Conservation (phyloP, 2,329 filamentous ascomycete genomes). For the Clonostachys sp. region DNA sequence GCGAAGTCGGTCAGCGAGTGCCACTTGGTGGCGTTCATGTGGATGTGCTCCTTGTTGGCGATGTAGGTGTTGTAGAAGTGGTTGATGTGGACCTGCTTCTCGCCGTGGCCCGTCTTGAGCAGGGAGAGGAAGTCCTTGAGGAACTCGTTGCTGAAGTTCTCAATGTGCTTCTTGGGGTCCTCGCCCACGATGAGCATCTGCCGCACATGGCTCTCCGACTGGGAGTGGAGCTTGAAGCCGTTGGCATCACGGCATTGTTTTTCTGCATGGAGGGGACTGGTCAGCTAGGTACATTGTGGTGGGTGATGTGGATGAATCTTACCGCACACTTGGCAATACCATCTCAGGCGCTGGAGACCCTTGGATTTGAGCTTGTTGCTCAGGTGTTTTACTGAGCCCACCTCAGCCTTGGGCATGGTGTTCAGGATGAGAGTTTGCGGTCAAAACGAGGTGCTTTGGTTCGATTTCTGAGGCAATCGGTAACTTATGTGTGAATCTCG, state of each 20-base stretch:
- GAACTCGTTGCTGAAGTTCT: slow-evolving; percentile 79
- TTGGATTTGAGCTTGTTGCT: slow-evolving; percentile 87
- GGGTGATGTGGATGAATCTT: background rate
- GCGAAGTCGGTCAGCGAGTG: slow-evolving; percentile 84
- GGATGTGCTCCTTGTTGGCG: slow-evolving; percentile 78
- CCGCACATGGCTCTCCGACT: slow-evolving; percentile 83
- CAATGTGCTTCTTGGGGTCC: slow-evolving; percentile 78
- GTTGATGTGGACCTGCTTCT: slow-evolving; percentile 86
- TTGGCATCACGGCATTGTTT: slow-evolving; percentile 69
- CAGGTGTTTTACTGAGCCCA: slow-evolving; percentile 85
- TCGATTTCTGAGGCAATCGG: too few species aligned
- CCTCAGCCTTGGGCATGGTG: slow-evolving; percentile 88
- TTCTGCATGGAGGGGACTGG: background rate
- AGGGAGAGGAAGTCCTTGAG: slow-evolving; percentile 72
- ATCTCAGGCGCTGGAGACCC: slow-evolving; percentile 74
- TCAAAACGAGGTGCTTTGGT: too few species aligned
- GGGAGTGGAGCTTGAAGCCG: slow-evolving; percentile 84
- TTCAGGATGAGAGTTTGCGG: slow-evolving; percentile 5
- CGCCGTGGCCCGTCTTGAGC: slow-evolving; percentile 79
- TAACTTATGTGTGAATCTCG: too few species aligned
- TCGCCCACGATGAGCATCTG: slow-evolving; percentile 84
- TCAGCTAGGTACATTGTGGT: background rate
- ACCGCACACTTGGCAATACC: slow-evolving; percentile 82
- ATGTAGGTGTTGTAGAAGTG: slow-evolving; percentile 96
- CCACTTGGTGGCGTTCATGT: slow-evolving; percentile 94